Evolutionary conservation across 225 moss, liverwort and hornwort genomes (phyloP).

Genomic region (Climacium dendroides): DNA sequence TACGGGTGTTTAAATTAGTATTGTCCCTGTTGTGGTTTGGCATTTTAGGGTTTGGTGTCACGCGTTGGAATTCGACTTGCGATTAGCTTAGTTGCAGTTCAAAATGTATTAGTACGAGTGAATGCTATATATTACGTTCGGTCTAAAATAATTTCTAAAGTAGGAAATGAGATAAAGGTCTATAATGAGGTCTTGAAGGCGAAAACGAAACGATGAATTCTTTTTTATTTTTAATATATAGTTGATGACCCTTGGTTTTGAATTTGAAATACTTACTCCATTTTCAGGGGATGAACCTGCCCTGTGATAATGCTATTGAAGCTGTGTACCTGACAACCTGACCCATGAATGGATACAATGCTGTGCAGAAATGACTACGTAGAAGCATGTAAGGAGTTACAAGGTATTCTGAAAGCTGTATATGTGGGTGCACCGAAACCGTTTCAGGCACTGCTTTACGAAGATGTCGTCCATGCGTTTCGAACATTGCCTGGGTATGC

Average conservation of each 20-base stretch:
- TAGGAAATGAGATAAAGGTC: background rate
- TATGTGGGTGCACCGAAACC: constrained; percentile 21
- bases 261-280: background rate
- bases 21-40: background rate
- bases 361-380: constrained; percentile 44
- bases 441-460: constrained; percentile 31
- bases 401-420: constrained; percentile 19
- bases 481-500: constrained; percentile 26
- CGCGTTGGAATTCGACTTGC: background rate
- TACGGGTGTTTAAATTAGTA: background rate
- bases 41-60: background rate
- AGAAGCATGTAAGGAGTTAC: constrained; percentile 55
- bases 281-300: background rate
- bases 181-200: background rate
- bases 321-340: background rate
- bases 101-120: background rate
- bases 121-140: background rate
- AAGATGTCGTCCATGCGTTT: constrained; percentile 40
- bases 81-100: background rate
- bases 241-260: background rate
- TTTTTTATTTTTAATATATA: background rate
- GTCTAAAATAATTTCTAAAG: background rate
- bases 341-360: background rate
- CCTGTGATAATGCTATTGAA: background rate
- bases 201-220: background rate